phyloP scores from a whole-genome alignment of 139 green algal genomes.

The Parachlorella kessleri region DNA sequence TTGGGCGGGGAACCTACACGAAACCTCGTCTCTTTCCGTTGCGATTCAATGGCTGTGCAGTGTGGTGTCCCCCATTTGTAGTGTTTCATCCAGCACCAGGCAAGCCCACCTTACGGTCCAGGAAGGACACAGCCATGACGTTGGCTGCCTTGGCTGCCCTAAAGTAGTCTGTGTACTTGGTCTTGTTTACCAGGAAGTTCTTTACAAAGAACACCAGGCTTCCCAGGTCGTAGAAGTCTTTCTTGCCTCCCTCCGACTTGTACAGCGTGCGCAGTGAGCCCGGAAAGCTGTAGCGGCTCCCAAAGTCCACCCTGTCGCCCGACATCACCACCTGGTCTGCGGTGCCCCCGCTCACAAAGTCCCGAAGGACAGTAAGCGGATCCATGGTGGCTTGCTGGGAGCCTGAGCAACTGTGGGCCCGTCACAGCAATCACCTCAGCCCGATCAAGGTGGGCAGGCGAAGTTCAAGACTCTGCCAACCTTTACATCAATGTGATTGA shows the following conservation, averaged over 20 bases:
- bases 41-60: no score
- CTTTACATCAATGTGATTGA: no score
- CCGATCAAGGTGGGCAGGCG: no score
- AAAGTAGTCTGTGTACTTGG: constrained; percentile 39
- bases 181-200: not conserved
- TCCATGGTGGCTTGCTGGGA: constrained; percentile 25
- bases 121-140: constrained; percentile 11
- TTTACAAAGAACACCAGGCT: constrained; percentile 39
- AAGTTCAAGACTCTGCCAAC: no score
- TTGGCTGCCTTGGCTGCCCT: constrained; percentile 15
- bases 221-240: constrained; percentile 37
- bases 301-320: constrained; percentile 36
- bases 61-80: no score
- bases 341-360: constrained; percentile 20
- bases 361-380: constrained; percentile 24
- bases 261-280: constrained; percentile 33
- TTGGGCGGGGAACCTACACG: no score
- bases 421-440: no score
- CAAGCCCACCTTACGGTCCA: constrained; percentile 29
- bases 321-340: constrained; percentile 13
- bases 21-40: no score
- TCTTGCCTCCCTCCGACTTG: constrained; percentile 46
- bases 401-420: no score
- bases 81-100: not conserved
- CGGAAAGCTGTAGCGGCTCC: constrained; percentile 29